Evolutionary conservation across 495 filamentous ascomycete species (phyloP).

Genomic region (Daldinia childiae): DNA sequence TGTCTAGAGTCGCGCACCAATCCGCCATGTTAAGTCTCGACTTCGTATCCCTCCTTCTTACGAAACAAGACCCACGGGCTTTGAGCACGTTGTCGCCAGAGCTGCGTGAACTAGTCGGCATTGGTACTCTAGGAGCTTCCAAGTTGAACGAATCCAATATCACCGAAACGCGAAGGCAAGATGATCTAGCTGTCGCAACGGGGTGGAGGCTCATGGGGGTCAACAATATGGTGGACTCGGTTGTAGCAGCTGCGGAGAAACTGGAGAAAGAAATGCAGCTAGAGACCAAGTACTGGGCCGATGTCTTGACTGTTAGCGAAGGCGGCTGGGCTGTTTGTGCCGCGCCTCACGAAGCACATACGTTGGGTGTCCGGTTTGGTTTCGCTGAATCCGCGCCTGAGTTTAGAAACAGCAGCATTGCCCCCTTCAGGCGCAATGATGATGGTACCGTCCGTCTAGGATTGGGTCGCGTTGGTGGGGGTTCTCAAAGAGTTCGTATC

Average conservation of each 20-base stretch:
- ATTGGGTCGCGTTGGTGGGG: slow-evolving; percentile 65
- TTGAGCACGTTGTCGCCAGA: slow-evolving; percentile 71
- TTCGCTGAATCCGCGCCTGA: slow-evolving; percentile 81
- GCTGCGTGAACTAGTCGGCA: slow-evolving; percentile 73
- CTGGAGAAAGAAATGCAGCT: slow-evolving; percentile 77
- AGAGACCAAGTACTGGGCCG: slow-evolving; percentile 89
- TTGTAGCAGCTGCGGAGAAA: slow-evolving; percentile 75
- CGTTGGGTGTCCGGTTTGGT: slow-evolving; percentile 86
- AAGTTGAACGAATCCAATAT: slow-evolving; percentile 68
- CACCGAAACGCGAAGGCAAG: slow-evolving; percentile 61
- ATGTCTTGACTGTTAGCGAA: slow-evolving; percentile 80
- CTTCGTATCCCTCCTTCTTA: slow-evolving; percentile 83
- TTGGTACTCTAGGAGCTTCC: slow-evolving; percentile 80
- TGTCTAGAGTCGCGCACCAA: slow-evolving; percentile 63
- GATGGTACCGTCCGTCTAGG: slow-evolving; percentile 81
- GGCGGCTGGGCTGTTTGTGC: slow-evolving; percentile 85
- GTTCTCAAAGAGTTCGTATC: slow-evolving; percentile 72
- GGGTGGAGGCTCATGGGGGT: slow-evolving; percentile 83
- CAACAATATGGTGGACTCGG: slow-evolving; percentile 74
- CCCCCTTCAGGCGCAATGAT: slow-evolving; percentile 74
- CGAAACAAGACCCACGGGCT: slow-evolving; percentile 76
- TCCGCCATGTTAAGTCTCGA: slow-evolving; percentile 77
- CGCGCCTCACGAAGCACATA: slow-evolving; percentile 74
- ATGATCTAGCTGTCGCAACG: slow-evolving; percentile 69
- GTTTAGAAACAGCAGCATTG: slow-evolving; percentile 81